Percentiles rank a stretch among this genome's conserved stretches.
Conservation (phyloP, 129 eudicot genomes). For the Chrysanthemum seticuspe region DNA sequence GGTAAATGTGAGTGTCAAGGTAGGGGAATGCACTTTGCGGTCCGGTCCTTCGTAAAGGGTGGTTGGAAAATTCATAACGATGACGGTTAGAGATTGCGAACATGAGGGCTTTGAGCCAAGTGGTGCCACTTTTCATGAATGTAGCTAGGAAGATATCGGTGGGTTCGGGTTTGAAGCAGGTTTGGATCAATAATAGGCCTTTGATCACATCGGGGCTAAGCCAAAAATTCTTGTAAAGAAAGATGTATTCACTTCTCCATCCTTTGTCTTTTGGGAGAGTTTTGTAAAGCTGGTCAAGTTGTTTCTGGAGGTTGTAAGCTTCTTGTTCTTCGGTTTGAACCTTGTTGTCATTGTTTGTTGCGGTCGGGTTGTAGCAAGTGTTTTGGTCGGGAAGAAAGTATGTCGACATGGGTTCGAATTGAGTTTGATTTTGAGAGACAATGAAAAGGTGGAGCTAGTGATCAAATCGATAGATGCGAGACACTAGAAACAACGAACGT, state of each 20-base stretch:
- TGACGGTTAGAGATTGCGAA: conserved; percentile 38
- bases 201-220: conserved; percentile 17
- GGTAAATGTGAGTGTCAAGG: conserved; percentile 31
- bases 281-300: neutral
- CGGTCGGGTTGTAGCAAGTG: neutral
- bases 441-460: too few species aligned
- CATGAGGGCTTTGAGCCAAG: conserved; percentile 60
- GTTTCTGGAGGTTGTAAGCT: neutral
- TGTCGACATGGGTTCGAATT: conserved; percentile 18
- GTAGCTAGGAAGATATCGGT: conserved; percentile 47
- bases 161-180: conserved; percentile 38
- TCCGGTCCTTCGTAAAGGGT: conserved; percentile 39
- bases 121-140: conserved; percentile 53
- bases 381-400: conserved; percentile 21
- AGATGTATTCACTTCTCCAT: conserved; percentile 37
- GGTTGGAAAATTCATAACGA: conserved; percentile 24
- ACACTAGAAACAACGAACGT: too few species aligned
- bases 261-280: conserved; percentile 40
- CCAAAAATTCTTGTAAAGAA: conserved; percentile 43
- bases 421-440: neutral
- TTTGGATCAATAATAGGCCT: conserved; percentile 24
- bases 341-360: neutral
- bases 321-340: neutral
- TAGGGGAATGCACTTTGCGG: conserved; percentile 49
- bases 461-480: too few species aligned